Base-by-base conservation (phyloP, 2,329 filamentous ascomycete genomes). In the Graphiopsis chlorocephala region DNA sequence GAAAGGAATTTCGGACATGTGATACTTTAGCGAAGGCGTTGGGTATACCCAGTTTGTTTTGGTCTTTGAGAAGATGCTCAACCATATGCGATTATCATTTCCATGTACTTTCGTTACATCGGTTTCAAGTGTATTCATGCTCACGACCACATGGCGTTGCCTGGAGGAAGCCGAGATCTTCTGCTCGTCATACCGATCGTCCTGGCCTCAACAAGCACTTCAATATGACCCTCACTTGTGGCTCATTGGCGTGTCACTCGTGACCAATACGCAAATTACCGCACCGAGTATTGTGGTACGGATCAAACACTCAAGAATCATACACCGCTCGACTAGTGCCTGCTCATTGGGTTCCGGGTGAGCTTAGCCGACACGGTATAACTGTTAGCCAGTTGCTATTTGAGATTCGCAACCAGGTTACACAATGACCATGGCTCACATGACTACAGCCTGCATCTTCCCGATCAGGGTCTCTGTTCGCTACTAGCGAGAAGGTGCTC, bases 21-120 rank as follows among this genome's bases (percentile, higher is more conserved):
- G 56, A 35, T 42, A 58, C 20, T 59, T 59, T 59, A 59, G 56
- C 56, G 56, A 59, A 29, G 56, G 56, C 56, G 56, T 59, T 47
- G 23, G 56, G 56, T 29, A 59, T 59, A 59, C 56, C 56, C 56
- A 29, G 23, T 28, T 31, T 45, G 56, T 45, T 53, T 50, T 53
- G 50, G 11, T 28, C 26, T 53, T 26, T 53, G 50, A 53, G 26
- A 53, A 53, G 4, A 31, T 53, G 15, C 28, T 53, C 50, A 31
- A 53, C 8, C 48, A 20, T 4, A 31, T 53, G 26, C 50, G 26
- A 53, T 31, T n/a, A 28, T 4, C 50, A 53, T 29, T 20, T 53
- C 6, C 50, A 31, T n/a, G 50, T 29, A n/a, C 29, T 31, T n/a
- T 29, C n/a, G 28, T 29, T 4, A 28, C 15, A 6, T 31, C 4